phyloP scores from a whole-genome alignment of 148 eudicot species.

The Polygonum maritimum region DNA sequence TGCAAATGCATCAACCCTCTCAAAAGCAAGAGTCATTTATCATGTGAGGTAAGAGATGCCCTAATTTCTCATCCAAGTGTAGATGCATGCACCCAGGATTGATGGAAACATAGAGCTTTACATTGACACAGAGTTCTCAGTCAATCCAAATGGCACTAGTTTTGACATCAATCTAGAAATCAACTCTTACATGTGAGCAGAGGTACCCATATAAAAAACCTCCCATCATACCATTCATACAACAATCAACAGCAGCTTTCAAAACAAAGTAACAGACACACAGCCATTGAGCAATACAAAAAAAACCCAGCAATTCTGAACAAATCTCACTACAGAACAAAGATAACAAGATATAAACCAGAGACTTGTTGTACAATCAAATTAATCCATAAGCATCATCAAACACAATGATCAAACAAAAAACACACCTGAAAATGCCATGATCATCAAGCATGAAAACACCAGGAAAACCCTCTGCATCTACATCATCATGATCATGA shows the following conservation, averaged over 20 bases:
- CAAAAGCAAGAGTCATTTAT: neutral
- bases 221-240: no score
- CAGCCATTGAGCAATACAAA: neutral
- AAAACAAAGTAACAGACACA: neutral
- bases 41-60: neutral
- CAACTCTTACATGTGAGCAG: neutral
- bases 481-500: slow-evolving; percentile 26
- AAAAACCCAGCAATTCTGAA: neutral
- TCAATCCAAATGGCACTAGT: neutral
- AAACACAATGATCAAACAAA: neutral
- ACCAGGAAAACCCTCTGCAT: slow-evolving; percentile 21
- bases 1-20: neutral
- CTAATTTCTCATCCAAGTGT: neutral
- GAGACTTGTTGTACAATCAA: neutral
- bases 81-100: neutral
- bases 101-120: neutral
- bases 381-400: neutral
- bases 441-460: slow-evolving; percentile 81
- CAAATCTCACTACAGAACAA: neutral
- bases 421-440: slow-evolving; percentile 58
- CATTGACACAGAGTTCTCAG: neutral
- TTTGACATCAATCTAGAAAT: neutral
- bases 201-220: neutral
- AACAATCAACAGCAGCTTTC: neutral
- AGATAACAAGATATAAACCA: neutral